Base-by-base conservation (phyloP, 129 eudicot genomes). In the Flaveria linearis region DNA sequence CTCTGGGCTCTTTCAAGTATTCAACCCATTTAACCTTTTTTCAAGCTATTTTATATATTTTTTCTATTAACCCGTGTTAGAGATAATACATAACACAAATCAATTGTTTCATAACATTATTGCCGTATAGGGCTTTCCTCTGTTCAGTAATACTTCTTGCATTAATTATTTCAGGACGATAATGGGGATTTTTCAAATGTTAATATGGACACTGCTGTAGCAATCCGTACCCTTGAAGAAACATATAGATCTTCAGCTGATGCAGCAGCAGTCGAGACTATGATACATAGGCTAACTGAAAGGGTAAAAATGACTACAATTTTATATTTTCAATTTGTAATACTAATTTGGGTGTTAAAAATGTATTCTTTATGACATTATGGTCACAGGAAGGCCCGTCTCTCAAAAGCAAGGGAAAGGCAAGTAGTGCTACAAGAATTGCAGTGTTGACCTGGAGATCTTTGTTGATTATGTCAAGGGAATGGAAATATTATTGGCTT, bases 211-310 rank as follows among this genome's bases (percentile, higher is more conserved):
- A 90, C 98, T 46, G 94, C 92, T 26, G 90, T 86, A 10, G 98
- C 98, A 22, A 93, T 93, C 61, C 98, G 95, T 56, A 90, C 96
- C 10, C 96, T 93, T 74, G 96, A 93, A 93, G 90, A 89, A 72
- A 90, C 98, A 47, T 93, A 84, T 78, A 90, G 85, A 80, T 83
- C 93, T 76, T 93, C 98, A 39, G 87, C 90, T 53, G 96, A 90
- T 84, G 96, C 90, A 80, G 95, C 95, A 83, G 86, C 95, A 46
- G 98, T 90, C 43, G 95, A 93, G 82, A 82, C 87, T 9, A 86
- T 85, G 95, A 90, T 93, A 76, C 72, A 76, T 25, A 90, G 84
- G 78, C 88, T 93, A 72, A 86, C 98, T 5, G 98, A 86, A 73
- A 87, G 81, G 91, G 96, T 88, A 79, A 14, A 39, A 26, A 51